Percentiles rank a stretch among this genome's conserved stretches.
Evolutionary conservation across 176 grass and related monocot genomes (phyloP).

Genomic region (Triticum timopheevii): DNA sequence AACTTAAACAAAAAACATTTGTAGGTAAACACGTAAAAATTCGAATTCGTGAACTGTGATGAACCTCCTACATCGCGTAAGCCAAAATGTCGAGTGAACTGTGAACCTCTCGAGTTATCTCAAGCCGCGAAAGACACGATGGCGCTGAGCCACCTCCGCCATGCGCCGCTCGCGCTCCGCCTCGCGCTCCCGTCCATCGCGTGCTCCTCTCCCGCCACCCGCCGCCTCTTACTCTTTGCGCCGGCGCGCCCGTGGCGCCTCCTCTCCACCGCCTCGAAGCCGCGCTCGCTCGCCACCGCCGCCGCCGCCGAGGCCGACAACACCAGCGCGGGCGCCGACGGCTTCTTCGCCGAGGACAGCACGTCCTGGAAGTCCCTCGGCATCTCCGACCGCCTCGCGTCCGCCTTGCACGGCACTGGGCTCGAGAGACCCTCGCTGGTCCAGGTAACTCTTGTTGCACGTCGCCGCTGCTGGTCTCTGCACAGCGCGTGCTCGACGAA

Average conservation of each 20-base stretch:
- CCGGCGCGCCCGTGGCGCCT: slow-evolving; percentile 21
- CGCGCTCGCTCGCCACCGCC: slow-evolving; percentile 44
- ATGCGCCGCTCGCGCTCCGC: slow-evolving; percentile 57
- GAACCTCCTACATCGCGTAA: background rate
- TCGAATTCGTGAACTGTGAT: background rate
- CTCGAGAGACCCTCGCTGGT: slow-evolving; percentile 66
- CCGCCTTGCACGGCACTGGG: slow-evolving; percentile 33
- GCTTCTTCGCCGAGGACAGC: slow-evolving; percentile 71
- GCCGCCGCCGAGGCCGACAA: slow-evolving; percentile 29
- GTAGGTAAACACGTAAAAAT: background rate
- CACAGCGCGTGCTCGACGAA: slow-evolving; percentile 62
- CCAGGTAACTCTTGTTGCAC: slow-evolving; percentile 27
- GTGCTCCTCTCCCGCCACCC: slow-evolving; percentile 23
- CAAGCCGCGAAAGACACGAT: slow-evolving; percentile 16
- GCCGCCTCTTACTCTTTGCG: slow-evolving; percentile 36
- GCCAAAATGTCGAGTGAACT: background rate
- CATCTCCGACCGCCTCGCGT: slow-evolving; percentile 50
- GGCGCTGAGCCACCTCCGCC: slow-evolving; percentile 68
- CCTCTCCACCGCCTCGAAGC: slow-evolving; percentile 25
- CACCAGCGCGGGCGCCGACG: background rate
- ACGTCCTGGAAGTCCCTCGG: slow-evolving; percentile 74
- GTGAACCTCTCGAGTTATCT: background rate
- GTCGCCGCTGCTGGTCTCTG: background rate
- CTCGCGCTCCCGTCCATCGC: slow-evolving; percentile 23
- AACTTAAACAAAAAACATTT: too few relatives aligned